phyloP scores from a whole-genome alignment of 2,329 filamentous ascomycete species.

The Pseudocercospora ulei region DNA sequence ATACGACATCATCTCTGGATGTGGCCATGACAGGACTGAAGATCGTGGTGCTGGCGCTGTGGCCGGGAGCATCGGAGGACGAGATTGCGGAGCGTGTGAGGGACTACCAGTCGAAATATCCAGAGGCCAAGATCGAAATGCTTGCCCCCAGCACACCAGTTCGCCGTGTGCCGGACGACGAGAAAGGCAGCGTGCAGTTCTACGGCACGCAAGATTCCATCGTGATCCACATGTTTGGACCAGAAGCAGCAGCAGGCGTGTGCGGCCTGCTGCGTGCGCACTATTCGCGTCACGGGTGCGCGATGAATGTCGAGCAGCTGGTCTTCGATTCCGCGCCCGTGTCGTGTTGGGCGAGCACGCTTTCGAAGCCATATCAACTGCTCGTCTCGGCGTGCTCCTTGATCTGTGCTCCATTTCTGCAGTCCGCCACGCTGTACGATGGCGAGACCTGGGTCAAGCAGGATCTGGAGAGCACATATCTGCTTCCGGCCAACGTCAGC shows the following conservation, averaged over 20 bases:
- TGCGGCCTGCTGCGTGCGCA: conserved; percentile 10
- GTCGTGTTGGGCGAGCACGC: conserved; percentile 1
- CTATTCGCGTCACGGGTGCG: conserved; percentile 4
- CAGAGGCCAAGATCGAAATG: conserved; percentile 5
- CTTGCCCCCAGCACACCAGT: not conserved
- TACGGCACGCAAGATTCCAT: not conserved
- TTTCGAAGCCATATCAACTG: conserved; percentile 6
- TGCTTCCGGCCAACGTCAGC: conserved; percentile 5
- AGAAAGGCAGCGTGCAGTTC: not conserved
- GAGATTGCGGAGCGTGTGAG: not conserved
- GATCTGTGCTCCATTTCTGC: not conserved
- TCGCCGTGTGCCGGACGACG: not conserved
- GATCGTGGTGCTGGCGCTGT: conserved; percentile 9
- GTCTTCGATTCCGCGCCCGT: conserved; percentile 11
- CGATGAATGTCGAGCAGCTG: conserved; percentile 9
- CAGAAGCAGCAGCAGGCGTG: conserved; percentile 7
- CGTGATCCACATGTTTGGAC: conserved; percentile 10
- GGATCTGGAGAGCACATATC: conserved; percentile 6
- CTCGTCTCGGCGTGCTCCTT: conserved; percentile 2
- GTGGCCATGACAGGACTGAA: not conserved
- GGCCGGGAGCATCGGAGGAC: conserved; percentile 6
- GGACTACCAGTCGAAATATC: conserved; percentile 5
- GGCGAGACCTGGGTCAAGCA: conserved; percentile 10
- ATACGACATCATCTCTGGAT: not conserved
- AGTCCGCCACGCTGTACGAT: conserved; percentile 5